These are phyloP conservation scores for Plenodomus biglobosus DNA, from an alignment of 2,329 filamentous ascomycete species.

Conservation along the genomic window DNA sequence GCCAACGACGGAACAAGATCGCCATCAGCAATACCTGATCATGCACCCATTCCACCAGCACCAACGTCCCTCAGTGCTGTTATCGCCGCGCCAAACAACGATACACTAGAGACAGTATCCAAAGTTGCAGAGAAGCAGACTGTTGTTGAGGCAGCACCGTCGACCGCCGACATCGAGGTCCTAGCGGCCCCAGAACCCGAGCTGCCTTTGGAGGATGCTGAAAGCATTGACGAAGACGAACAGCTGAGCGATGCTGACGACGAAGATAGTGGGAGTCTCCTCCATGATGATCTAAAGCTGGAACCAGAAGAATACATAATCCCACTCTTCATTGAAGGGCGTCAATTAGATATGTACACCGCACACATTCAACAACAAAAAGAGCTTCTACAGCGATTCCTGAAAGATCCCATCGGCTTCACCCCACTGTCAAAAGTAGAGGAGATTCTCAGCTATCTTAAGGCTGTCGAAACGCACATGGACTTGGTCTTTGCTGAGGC, in stretches of 20 bases:
- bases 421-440: constrained; percentile 20
- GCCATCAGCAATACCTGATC: constrained; percentile 40
- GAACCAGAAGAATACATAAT: constrained; percentile 36
- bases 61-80: constrained; percentile 34
- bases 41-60: constrained; percentile 21
- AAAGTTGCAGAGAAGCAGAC: constrained; percentile 3
- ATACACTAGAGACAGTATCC: constrained; percentile 3
- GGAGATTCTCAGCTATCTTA: constrained; percentile 22
- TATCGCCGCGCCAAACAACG: constrained; percentile 20
- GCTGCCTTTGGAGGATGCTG: background rate
- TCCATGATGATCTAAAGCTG: constrained; percentile 36
- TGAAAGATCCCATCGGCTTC: constrained; percentile 12
- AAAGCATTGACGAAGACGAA: constrained; percentile 12
- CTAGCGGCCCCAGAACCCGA: constrained; percentile 1
- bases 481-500: constrained; percentile 35
- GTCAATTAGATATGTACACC: constrained; percentile 32
- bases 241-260: constrained; percentile 24
- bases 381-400: constrained; percentile 21
- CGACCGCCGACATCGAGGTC: constrained; percentile 7
- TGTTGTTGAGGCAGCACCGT: background rate
- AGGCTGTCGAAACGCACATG: constrained; percentile 35
- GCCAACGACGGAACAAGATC: constrained; percentile 33
- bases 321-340: constrained; percentile 34
- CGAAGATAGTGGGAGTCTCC: constrained; percentile 21
- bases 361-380: constrained; percentile 20